These are phyloP conservation scores for Polymyxa betae DNA, from an alignment of 208 protist species.

Conservation along the genomic window DNA sequence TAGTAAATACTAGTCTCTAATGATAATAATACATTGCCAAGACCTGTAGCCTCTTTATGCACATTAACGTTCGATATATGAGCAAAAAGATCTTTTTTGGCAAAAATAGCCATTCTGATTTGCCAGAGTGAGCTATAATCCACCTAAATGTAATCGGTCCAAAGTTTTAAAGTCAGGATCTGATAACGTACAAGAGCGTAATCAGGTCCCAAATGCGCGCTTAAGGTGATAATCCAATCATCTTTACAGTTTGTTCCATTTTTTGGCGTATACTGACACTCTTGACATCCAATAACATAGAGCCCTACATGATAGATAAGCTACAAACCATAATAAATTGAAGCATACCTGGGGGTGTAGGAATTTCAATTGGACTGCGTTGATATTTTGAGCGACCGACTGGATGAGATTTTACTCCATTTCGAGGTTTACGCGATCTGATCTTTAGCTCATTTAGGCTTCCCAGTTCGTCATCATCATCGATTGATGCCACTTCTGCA, in stretches of 20 bases:
- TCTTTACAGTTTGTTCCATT: background rate
- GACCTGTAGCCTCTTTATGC: constrained; percentile 12
- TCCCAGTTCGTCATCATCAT: background rate
- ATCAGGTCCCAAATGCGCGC: background rate
- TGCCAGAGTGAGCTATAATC: constrained; percentile 53
- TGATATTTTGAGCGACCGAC: background rate
- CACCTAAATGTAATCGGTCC: background rate
- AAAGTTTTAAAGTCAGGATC: background rate
- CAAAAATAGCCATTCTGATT: constrained; percentile 46
- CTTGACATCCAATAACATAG: constrained; percentile 28
- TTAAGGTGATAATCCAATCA: background rate
- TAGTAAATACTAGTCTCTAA: background rate
- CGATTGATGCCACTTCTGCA: background rate
- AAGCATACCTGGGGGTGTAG: background rate
- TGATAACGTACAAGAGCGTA: background rate
- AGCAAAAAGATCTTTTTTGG: background rate
- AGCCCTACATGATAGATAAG: background rate
- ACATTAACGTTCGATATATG: constrained; percentile 7
- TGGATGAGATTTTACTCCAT: background rate
- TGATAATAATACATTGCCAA: background rate
- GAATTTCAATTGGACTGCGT: background rate
- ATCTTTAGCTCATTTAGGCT: constrained; percentile 49
- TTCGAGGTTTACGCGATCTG: background rate
- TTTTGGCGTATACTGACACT: constrained; percentile 23
- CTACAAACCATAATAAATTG: background rate